Percentiles rank a stretch among this genome's conserved stretches.
These are phyloP conservation scores for Fallopia convolvulus DNA, from an alignment of 148 eudicot genomes.

Conservation along the genomic window DNA sequence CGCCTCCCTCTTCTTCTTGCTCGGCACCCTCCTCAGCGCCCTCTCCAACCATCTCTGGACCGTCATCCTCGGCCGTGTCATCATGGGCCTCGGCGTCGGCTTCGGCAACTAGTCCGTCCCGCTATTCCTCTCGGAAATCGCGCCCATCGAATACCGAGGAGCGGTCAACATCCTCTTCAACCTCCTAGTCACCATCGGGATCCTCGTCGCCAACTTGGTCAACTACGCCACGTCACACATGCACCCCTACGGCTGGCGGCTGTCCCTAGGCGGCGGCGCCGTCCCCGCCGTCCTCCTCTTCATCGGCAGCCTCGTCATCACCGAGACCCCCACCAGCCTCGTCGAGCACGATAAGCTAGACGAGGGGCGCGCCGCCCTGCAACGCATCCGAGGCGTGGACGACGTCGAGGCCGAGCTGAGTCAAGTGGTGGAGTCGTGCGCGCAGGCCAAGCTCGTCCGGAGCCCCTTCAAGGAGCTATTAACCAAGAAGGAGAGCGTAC, in stretches of 20 bases:
- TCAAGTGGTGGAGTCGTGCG: slow-evolving; percentile 72
- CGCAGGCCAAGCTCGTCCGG: slow-evolving; percentile 54
- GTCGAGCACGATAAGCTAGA: slow-evolving; percentile 33
- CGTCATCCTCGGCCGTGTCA: slow-evolving; percentile 55
- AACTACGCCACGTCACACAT: slow-evolving; percentile 36
- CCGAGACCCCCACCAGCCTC: slow-evolving; percentile 45
- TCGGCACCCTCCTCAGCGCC: slow-evolving; percentile 35
- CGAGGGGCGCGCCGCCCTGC: slow-evolving; percentile 40
- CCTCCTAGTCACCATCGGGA: slow-evolving; percentile 51
- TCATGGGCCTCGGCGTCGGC: slow-evolving; percentile 66
- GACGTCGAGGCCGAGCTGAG: slow-evolving; percentile 71
- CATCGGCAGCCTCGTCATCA: slow-evolving; percentile 35
- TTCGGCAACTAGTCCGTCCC: slow-evolving; percentile 74
- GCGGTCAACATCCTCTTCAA: slow-evolving; percentile 67
- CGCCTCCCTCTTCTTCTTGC: slow-evolving; percentile 23
- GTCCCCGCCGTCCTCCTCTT: slow-evolving; percentile 33
- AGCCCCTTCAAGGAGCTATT: slow-evolving; percentile 39
- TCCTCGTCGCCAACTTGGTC: slow-evolving; percentile 43
- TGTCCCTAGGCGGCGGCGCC: slow-evolving; percentile 38
- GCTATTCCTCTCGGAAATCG: slow-evolving; percentile 49
- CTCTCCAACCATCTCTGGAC: slow-evolving; percentile 27
- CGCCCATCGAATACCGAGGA: slow-evolving; percentile 53
- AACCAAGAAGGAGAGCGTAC: slow-evolving; percentile 6
- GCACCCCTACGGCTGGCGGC: slow-evolving; percentile 54
- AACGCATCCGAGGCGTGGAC: slow-evolving; percentile 68